Base-by-base conservation (phyloP, 768 basidiomycete species). In the Collybiopsis confluens region DNA sequence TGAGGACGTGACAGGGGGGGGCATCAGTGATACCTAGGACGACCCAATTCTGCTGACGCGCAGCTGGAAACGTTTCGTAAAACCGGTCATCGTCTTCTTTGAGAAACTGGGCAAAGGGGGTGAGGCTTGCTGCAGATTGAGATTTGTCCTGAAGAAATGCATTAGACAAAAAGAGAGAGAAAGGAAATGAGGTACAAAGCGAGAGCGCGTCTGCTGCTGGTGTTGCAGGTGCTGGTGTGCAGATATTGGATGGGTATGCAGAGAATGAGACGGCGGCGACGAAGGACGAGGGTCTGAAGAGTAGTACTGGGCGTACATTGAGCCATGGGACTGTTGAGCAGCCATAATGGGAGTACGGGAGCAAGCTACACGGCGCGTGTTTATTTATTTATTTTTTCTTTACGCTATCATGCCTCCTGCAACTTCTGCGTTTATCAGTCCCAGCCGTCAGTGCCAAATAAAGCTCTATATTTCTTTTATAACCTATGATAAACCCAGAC, bases 61-160 rank as follows among this genome's bases (percentile, higher is more conserved):
- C 42, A 43, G 52, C 53, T 16, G 58, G 58, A 48, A 59, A 59
- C 11, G 37, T 45, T 28, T 37, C 45, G 35, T 26, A 56, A 41
- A 59, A 59, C 3, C 40, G 40, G 18, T 59, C 58, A 45, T 59
- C 58, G 30, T 59, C 54, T 33, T 59, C 54, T 33, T 46, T 55
- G 28, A 45, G 47, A 24, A 54, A 56, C 46, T 54, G 51, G 7
- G 55, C 55, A 38, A 54, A 59, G 3, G 44, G 45, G 33, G 33
- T 41, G 8, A 28, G 30, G 33, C 20, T 27, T 2, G 56, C 24
- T 16, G 28, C 15, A 8, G 46, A 52, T 21, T 43, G 49, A 24
- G 16, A 23, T 42, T 52, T 33, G 28, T 42, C 37, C n/a, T 28
- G 28, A 52, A 16, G 36, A 27, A 23, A 16, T 6, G 30, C 5